phyloP scores from a whole-genome alignment of 2,329 filamentous ascomycete genomes.

The Ceratocystis eucalypticola region DNA sequence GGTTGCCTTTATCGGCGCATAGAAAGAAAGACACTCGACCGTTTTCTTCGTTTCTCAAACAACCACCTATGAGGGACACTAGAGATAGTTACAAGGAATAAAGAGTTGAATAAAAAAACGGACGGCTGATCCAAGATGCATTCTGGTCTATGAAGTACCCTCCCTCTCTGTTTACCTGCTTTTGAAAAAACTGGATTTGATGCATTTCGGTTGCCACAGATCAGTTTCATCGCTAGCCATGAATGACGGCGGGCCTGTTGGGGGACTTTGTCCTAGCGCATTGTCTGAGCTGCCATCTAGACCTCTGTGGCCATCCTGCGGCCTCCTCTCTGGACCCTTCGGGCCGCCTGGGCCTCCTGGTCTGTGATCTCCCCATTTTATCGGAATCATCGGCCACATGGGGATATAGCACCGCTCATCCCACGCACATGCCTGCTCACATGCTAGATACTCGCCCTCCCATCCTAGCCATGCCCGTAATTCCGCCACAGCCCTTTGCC shows the following conservation, averaged over 20 bases:
- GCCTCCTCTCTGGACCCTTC: not conserved
- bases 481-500: constrained; percentile 29
- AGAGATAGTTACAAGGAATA: not conserved
- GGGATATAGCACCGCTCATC: constrained; percentile 37
- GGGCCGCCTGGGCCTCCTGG: not conserved
- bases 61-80: not conserved
- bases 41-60: not conserved
- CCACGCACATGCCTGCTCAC: constrained; percentile 29
- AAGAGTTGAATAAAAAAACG: constrained; percentile 3
- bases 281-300: constrained; percentile 8
- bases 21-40: not conserved
- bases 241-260: not conserved
- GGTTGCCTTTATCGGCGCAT: constrained; percentile 36
- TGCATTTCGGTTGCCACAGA: constrained; percentile 24
- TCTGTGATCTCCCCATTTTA: not conserved
- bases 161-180: not conserved
- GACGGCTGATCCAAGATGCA: not conserved
- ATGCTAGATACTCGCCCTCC: constrained; percentile 34
- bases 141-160: not conserved
- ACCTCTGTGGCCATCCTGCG: not conserved
- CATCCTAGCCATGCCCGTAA: constrained; percentile 39
- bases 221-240: constrained; percentile 18
- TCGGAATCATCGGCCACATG: constrained; percentile 34
- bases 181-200: constrained; percentile 20
- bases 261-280: not conserved